Evolutionary conservation across 192 early-diverging fungal species (phyloP).

Genomic region (Haplosporangium gracile): DNA sequence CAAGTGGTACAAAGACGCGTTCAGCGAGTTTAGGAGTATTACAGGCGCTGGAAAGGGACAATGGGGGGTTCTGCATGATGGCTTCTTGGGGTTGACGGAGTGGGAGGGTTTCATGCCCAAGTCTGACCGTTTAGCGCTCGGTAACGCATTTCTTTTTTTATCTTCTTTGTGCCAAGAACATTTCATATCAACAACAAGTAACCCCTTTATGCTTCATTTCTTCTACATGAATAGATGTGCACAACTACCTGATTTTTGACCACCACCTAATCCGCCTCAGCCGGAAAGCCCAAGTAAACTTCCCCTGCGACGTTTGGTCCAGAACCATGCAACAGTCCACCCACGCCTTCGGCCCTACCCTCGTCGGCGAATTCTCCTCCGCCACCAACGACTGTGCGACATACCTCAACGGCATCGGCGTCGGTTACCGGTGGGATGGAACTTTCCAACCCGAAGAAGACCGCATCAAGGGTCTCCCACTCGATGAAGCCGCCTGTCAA

Average conservation of each 20-base stretch:
- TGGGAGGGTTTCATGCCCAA: conserved; percentile 64
- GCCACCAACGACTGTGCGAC: conserved; percentile 84
- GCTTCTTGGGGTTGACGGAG: conserved; percentile 56
- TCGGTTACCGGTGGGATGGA: conserved; percentile 75
- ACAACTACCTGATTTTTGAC: conserved; percentile 66
- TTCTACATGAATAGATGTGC: conserved; percentile 54
- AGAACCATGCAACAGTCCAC: conserved; percentile 31
- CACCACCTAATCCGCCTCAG: conserved; percentile 49
- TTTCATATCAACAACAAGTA: too few species aligned
- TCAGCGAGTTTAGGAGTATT: conserved; percentile 50
- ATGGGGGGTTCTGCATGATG: conserved; percentile 63
- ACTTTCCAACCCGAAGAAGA: conserved; percentile 52
- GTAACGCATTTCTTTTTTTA: conserved; percentile 32
- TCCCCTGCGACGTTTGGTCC: conserved; percentile 54
- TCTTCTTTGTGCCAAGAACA: not conserved
- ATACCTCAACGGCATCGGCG: conserved; percentile 78
- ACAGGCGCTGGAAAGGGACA: conserved; percentile 47
- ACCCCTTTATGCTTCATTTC: not conserved
- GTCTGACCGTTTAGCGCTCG: conserved; percentile 59
- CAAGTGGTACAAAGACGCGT: conserved; percentile 62
- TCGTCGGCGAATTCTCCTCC: conserved; percentile 81
- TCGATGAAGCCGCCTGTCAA: conserved; percentile 27
- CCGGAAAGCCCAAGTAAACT: conserved; percentile 19
- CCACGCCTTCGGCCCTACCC: conserved; percentile 65
- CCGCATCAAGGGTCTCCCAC: not conserved